Evolutionary conservation across 345 rosid genomes (phyloP).

Genomic region (Clarkia xantiana): DNA sequence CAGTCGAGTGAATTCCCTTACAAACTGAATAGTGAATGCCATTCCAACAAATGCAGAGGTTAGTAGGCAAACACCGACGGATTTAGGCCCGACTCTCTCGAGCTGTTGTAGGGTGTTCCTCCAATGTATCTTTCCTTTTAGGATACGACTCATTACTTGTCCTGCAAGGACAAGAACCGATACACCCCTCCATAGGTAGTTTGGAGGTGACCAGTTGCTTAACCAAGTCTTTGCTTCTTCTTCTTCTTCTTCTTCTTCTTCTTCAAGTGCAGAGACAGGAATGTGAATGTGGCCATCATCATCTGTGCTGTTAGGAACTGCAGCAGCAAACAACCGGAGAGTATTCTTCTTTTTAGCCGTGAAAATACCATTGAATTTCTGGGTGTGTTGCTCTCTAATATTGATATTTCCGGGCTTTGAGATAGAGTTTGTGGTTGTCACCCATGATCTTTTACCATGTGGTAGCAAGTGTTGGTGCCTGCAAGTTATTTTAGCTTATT

Average conservation of each 20-base stretch:
- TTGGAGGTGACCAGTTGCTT: conserved; percentile 13
- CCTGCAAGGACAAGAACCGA: conserved; percentile 14
- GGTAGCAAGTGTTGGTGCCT: conserved; percentile 2
- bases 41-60: conserved; percentile 18
- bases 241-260: conserved; percentile 2
- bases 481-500: not conserved
- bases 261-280: conserved; percentile 6
- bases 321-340: not conserved
- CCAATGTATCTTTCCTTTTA: conserved; percentile 15
- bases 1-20: conserved; percentile 17
- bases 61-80: conserved; percentile 17
- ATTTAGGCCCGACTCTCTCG: conserved; percentile 17
- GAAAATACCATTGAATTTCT: not conserved
- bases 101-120: conserved; percentile 17
- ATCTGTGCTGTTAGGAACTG: conserved; percentile 2
- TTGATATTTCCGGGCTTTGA: not conserved
- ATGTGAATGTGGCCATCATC: conserved; percentile 8
- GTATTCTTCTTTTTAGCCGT: not conserved
- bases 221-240: conserved; percentile 6
- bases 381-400: not conserved
- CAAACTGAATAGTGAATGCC: conserved; percentile 20
- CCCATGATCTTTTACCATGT: not conserved
- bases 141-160: conserved; percentile 11
- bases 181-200: conserved; percentile 17
- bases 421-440: not conserved